phyloP scores from a whole-genome alignment of 345 rosid species.

The Physaria fendleri region DNA sequence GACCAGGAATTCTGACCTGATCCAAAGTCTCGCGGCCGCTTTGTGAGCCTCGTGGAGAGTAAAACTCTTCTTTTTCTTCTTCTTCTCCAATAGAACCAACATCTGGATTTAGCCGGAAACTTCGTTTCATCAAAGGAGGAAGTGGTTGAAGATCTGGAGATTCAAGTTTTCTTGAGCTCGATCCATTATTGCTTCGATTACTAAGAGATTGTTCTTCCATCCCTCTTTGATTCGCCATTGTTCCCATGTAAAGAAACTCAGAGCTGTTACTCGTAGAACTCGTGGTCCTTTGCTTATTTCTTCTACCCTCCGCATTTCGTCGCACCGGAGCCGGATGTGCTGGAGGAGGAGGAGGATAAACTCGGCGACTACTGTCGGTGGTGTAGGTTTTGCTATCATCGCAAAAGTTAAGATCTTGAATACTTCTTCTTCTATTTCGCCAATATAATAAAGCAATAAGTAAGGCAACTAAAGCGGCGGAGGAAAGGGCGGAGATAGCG shows the following conservation, averaged over 20 bases:
- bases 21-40: slow-evolving; percentile 50
- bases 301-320: slow-evolving; percentile 22
- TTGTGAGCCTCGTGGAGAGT: slow-evolving; percentile 78
- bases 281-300: slow-evolving; percentile 32
- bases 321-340: slow-evolving; percentile 41
- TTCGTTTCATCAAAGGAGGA: slow-evolving; percentile 69
- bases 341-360: slow-evolving; percentile 34
- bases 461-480: slow-evolving; percentile 38
- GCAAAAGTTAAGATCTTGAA: slow-evolving; percentile 10
- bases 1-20: slow-evolving; percentile 44
- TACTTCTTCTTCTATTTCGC: slow-evolving; percentile 35
- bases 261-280: slow-evolving; percentile 47
- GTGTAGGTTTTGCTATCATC: slow-evolving; percentile 45
- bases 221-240: slow-evolving; percentile 43
- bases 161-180: slow-evolving; percentile 55
- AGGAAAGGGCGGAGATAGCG: slow-evolving; percentile 44
- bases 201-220: slow-evolving; percentile 28
- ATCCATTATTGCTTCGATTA: slow-evolving; percentile 24
- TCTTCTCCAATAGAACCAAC: slow-evolving; percentile 50
- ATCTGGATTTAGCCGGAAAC: slow-evolving; percentile 41
- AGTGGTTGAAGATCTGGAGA: slow-evolving; percentile 96
- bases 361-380: slow-evolving; percentile 33
- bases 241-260: slow-evolving; percentile 86
- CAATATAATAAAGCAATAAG: slow-evolving; percentile 37
- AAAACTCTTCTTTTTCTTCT: slow-evolving; percentile 78